Evolutionary conservation across 768 basidiomycete species (phyloP).

Genomic region (Psilocybe cubensis): DNA sequence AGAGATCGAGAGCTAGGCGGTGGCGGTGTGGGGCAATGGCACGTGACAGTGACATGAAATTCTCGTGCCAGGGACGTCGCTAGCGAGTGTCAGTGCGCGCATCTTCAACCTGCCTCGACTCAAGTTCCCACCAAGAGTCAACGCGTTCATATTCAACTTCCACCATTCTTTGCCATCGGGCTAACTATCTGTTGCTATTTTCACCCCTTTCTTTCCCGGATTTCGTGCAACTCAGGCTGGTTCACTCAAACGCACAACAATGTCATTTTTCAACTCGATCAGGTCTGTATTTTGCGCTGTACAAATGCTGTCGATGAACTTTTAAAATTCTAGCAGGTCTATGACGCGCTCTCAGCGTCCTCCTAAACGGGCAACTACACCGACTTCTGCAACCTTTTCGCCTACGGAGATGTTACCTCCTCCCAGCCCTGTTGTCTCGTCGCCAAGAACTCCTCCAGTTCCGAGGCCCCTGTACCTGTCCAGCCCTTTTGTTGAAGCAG

Average conservation of each 20-base stretch:
- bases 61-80: background rate
- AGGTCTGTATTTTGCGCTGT: constrained; percentile 50
- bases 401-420: constrained; percentile 43
- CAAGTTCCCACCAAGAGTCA: background rate
- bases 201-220: background rate
- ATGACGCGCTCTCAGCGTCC: constrained; percentile 66
- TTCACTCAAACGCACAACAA: constrained; percentile 39
- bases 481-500: constrained; percentile 96
- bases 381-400: constrained; percentile 66
- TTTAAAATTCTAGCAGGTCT: constrained; percentile 53
- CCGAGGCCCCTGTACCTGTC: constrained; percentile 84
- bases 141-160: background rate
- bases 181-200: background rate
- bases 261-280: constrained; percentile 87
- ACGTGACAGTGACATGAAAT: constrained; percentile 8
- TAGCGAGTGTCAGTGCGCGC: background rate
- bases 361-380: constrained; percentile 75
- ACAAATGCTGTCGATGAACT: background rate
- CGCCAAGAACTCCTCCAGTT: constrained; percentile 34
- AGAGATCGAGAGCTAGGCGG: too few species aligned
- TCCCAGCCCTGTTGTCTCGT: constrained; percentile 36
- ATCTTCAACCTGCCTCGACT: background rate
- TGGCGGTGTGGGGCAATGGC: background rate
- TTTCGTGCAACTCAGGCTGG: constrained; percentile 27
- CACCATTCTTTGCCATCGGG: background rate